Conservation (phyloP, 345 rosid genomes). For the Gossypium turneri region DNA sequence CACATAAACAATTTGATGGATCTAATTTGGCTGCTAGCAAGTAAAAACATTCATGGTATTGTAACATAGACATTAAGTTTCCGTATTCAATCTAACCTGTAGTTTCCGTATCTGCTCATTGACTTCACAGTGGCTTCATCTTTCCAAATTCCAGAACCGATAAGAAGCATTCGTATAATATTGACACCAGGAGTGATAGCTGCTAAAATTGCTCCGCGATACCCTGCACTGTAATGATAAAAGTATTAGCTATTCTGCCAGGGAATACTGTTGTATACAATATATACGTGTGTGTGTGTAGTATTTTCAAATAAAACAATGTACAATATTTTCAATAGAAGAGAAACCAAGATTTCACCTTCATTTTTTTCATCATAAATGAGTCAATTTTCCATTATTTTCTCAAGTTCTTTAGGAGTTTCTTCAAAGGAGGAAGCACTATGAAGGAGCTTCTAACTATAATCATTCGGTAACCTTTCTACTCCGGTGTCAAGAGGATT, state of each 20-base stretch:
- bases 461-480: too few relatives aligned
- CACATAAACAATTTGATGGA: too few relatives aligned
- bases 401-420: too few relatives aligned
- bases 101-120: conserved; percentile 90
- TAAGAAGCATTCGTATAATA: conserved; percentile 63
- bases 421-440: too few relatives aligned
- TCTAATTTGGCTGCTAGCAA: not conserved
- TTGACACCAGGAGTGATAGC: conserved; percentile 64
- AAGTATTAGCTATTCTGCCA: conserved; percentile 16
- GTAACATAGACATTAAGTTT: not conserved
- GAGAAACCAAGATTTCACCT: too few relatives aligned
- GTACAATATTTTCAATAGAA: too few relatives aligned
- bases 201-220: conserved; percentile 71
- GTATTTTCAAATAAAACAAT: too few relatives aligned
- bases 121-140: conserved; percentile 88
- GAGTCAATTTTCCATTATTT: too few relatives aligned
- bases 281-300: too few relatives aligned
- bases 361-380: too few relatives aligned
- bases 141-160: conserved; percentile 74
- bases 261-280: not conserved
- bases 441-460: too few relatives aligned
- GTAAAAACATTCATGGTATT: not conserved
- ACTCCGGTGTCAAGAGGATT: too few relatives aligned
- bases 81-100: conserved; percentile 44
- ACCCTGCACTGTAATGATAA: conserved; percentile 58